Evolutionary conservation across 306 rosid species (phyloP).

Genomic region (Quercus agrifolia): DNA sequence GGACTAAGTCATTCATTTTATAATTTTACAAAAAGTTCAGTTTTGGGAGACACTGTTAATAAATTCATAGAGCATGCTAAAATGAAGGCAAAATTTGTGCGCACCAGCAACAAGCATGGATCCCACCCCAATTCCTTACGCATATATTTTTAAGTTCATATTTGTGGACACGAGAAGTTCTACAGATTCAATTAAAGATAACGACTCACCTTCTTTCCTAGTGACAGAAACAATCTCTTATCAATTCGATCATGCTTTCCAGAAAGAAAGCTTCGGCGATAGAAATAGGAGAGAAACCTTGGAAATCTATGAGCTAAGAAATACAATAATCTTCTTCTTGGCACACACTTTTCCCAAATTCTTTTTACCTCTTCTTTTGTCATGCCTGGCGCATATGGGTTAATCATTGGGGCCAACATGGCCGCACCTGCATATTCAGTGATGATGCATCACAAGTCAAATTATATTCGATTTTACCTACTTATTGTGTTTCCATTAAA

Average conservation of each 20-base stretch:
- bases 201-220: constrained; percentile 69
- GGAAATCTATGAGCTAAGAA: constrained; percentile 80
- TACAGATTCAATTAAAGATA: constrained; percentile 1
- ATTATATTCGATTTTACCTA: not conserved
- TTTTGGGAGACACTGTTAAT: not conserved
- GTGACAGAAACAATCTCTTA: constrained; percentile 53
- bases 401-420: constrained; percentile 78
- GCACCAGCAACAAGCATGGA: not conserved
- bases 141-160: not conserved
- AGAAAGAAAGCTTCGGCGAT: constrained; percentile 64
- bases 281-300: constrained; percentile 59
- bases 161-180: not conserved
- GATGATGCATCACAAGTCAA: constrained; percentile 19
- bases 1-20: not conserved
- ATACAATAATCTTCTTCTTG: constrained; percentile 59
- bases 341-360: constrained; percentile 83
- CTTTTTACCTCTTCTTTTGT: constrained; percentile 70
- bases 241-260: constrained; percentile 73
- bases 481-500: not conserved
- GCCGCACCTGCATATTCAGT: constrained; percentile 67
- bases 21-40: not conserved
- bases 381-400: constrained; percentile 77
- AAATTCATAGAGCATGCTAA: not conserved
- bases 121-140: not conserved
- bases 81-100: not conserved